phyloP scores from a whole-genome alignment of 768 basidiomycete genomes.

The Lactarius trivialis region DNA sequence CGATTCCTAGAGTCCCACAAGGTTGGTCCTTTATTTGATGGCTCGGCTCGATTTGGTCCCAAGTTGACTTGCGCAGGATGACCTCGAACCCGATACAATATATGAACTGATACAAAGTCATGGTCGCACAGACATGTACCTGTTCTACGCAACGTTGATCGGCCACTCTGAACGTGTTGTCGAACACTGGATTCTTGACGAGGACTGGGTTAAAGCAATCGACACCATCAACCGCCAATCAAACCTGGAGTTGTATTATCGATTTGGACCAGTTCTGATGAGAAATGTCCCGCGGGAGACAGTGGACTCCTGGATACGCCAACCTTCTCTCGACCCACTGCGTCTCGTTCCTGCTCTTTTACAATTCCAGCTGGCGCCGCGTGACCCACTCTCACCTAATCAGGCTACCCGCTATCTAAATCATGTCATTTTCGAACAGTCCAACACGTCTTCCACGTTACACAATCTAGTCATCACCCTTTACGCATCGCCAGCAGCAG shows the following conservation, averaged over 20 bases:
- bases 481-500: conserved; percentile 50
- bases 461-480: conserved; percentile 94
- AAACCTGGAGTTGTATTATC: conserved; percentile 87
- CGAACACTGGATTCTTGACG: conserved; percentile 88
- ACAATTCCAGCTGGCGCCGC: conserved; percentile 65
- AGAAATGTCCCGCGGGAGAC: conserved; percentile 82
- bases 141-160: conserved; percentile 79
- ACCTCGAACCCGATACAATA: conserved; percentile 77
- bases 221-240: conserved; percentile 83
- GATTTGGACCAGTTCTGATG: conserved; percentile 84
- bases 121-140: conserved; percentile 86
- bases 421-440: conserved; percentile 74
- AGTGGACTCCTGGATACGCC: conserved; percentile 88
- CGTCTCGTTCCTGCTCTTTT: conserved; percentile 87
- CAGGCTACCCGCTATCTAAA: conserved; percentile 89
- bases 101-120: conserved; percentile 94
- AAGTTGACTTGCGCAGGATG: conserved; percentile 42
- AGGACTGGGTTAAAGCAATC: conserved; percentile 87
- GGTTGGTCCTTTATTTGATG: conserved; percentile 36
- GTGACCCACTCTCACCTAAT: conserved; percentile 67
- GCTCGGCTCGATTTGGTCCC: not conserved
- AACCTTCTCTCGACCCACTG: conserved; percentile 69
- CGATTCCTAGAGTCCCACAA: conserved; percentile 95
- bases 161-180: conserved; percentile 82
- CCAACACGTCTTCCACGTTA: conserved; percentile 75